Evolutionary conservation across 306 rosid genomes (phyloP).

Genomic region (Cucumis hystrix): DNA sequence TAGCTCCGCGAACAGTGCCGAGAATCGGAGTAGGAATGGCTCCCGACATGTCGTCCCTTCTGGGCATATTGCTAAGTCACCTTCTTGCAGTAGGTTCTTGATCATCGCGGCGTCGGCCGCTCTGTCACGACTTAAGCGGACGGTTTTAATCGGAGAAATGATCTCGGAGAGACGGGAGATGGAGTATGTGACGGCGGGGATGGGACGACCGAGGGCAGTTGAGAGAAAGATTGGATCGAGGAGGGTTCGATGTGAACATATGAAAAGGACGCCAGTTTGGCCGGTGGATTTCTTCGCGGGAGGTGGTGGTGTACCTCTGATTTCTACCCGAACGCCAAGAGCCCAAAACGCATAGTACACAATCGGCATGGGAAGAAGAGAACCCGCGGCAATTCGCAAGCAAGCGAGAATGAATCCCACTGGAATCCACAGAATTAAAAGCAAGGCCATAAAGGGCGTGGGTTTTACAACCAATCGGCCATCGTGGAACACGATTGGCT

Average conservation of each 20-base stretch:
- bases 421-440: constrained; percentile 63
- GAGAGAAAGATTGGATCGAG: constrained; percentile 86
- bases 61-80: constrained; percentile 71
- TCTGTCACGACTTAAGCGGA: constrained; percentile 46
- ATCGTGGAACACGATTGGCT: constrained; percentile 76
- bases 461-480: constrained; percentile 70
- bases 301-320: constrained; percentile 54
- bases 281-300: constrained; percentile 22
- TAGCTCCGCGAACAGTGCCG: constrained; percentile 58
- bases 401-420: constrained; percentile 57
- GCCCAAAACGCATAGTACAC: constrained; percentile 60
- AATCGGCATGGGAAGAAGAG: constrained; percentile 65
- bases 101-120: constrained; percentile 60
- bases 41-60: constrained; percentile 88
- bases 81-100: constrained; percentile 45
- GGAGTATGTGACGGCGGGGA: constrained; percentile 71
- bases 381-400: constrained; percentile 49
- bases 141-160: constrained; percentile 70
- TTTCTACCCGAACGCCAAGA: constrained; percentile 54
- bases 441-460: constrained; percentile 41
- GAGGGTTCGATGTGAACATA: constrained; percentile 66
- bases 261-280: constrained; percentile 45
- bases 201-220: constrained; percentile 55
- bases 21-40: constrained; percentile 57
- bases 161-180: constrained; percentile 65